Base-by-base conservation (phyloP, 2,329 filamentous ascomycete species). In the Stagonosporopsis vannaccii region DNA sequence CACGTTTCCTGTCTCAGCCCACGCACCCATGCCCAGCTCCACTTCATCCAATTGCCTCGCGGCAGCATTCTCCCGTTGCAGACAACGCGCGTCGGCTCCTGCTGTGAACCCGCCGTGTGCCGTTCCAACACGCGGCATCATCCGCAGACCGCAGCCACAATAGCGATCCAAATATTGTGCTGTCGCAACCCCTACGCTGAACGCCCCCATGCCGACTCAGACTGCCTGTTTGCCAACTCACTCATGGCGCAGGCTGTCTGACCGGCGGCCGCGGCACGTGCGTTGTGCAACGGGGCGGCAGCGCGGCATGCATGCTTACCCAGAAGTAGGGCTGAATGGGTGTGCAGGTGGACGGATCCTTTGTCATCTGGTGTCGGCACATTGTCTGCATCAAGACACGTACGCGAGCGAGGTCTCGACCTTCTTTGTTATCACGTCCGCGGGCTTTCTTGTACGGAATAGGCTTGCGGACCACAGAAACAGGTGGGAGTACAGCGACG, bases 401-500 rank as follows among this genome's bases (percentile, higher is more conserved):
- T 47, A 47, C 33, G 42, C 53, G 47, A 51, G 23, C 35, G 22
- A 23, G 42, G 35, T 56, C 47, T 42, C 46, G 53, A 35, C 42
- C 20, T 17, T 13, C 9, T 44, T 25, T 39, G 23, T 30, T 20
- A 46, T 26, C 42, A 48, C n/a, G 37, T n/a, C 30, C 13, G 30
- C 30, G 22, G 41, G 42, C 37, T 23, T 37, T 19, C 26, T 32
- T n/a, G 37, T 36, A 22, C 37, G 43, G 30, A 33, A n/a, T 13
- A 33, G 8, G 25, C 19, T 45, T 19, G 42, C 20, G 28, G 42
- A 11, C 42, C 28, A 45, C 28, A 19, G 36, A 47, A 47, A 25
- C 47, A 51, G 41, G 41, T 47, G 53, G 48, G 53, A 51, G 53
- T 51, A 56, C 53, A 51, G 30, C 36, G 42, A 51, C 25, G 42